A percentile compares a stretch with the other conserved stretches of the same genome.
Conservation (phyloP, 257 asterid genomes). For the Paulownia fortunei region DNA sequence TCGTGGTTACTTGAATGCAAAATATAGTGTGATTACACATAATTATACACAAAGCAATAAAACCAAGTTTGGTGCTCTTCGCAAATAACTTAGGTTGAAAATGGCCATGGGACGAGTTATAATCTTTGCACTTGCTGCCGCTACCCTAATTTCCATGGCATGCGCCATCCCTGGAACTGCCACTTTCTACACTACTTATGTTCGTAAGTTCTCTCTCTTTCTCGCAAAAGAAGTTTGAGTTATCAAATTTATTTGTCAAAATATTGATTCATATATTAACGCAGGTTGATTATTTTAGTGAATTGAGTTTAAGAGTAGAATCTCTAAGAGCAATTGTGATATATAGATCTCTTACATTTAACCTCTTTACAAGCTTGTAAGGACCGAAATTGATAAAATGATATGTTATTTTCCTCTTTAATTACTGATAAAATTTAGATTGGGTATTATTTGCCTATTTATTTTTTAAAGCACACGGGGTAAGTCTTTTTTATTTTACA, state of each 20-base stretch:
- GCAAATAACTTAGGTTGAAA: background rate
- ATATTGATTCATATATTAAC: background rate
- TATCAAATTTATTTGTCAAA: background rate
- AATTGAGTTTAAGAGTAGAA: no score
- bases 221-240: background rate
- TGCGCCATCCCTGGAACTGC: constrained; percentile 36
- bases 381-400: no score
- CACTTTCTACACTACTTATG: constrained; percentile 30
- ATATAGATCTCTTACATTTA: no score
- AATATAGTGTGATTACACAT: background rate
- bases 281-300: no score
- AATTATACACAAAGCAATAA: background rate
- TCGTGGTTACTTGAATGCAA: background rate
- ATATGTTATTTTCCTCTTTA: no score
- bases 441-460: no score
- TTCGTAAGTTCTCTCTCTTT: constrained; percentile 30
- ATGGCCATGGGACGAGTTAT: constrained; percentile 23
- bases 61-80: background rate
- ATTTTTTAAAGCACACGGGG: no score
- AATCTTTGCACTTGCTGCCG: constrained; percentile 14
- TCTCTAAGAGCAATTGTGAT: no score
- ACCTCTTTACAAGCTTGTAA: no score
- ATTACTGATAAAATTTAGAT: no score
- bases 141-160: constrained; percentile 29
- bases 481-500: no score